Evolutionary conservation across 805 yeast species (phyloP), one percentile per base, ranked within the genome.

Genomic region (Starmerella gropengiesseri): DNA sequence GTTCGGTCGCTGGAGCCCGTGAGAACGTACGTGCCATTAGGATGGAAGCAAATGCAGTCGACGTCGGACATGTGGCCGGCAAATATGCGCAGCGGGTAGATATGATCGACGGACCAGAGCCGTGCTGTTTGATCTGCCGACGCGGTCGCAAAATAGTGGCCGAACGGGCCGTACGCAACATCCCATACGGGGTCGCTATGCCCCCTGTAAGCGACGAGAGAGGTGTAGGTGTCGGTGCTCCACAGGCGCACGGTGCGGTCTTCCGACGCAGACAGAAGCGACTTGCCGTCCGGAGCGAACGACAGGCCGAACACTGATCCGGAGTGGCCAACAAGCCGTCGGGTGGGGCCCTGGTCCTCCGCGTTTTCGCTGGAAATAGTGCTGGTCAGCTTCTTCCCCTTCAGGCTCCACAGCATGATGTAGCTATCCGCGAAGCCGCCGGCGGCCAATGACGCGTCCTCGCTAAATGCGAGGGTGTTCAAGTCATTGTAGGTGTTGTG

Each of bases 161-260:
- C 98, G 55, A 82, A 66, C 2, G 98, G 98, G 2, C 94, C 78
- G 57, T 85, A 91, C 54, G 81, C 74, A 7, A 91, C 96, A 59
- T 91, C 97, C 98, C 98, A 91, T 21, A 91, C 81, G 1, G 98
- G 97, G 53, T 84, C 93, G 55, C 78, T 84, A 59, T 91, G 99
- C 7, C 97, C 96, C 60, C 84, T 85, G 64, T 91, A 91, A n/a
- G 86, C 74, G 1, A 91, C 98, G 37, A 91, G 68, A 1, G 93
- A 78, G 1, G 93, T 76, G 59, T 75, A 84, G 1, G 96, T 81
- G 57, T 91, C 97, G 61, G 84, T 63, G 1, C 95, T 84, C 99
- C 98, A 91, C 45, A 91, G 64, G 49, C 95, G 69, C 4, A 81
- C 94, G 0, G 96, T 83, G 57, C 82, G 81, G 62, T 91, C 99